Base-by-base conservation (phyloP, 2,329 filamentous ascomycete genomes). In the Colletotrichum sp. region DNA sequence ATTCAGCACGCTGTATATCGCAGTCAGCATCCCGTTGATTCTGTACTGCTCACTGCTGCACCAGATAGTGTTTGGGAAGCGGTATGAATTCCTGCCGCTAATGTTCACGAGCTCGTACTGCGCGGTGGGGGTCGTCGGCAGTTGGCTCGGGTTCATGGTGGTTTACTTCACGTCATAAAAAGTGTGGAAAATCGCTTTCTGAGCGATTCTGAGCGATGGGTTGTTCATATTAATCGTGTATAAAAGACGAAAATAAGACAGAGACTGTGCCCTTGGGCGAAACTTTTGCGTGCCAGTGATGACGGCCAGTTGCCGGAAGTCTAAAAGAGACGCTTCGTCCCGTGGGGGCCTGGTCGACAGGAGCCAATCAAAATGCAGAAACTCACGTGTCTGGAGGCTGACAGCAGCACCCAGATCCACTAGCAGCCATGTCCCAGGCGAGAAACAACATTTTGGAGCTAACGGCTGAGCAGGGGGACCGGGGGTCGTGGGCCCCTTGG, bases 61-160 rank as follows among this genome's bases (percentile, higher is more conserved):
- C 84, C 90, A 92, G 64, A 84, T 96, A n/a, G 86, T 98, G 6
- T 98, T 98, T 86, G 96, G 96, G 0, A 90, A 92, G 81, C 91
- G 88, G 78, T 95, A 95, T 80, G 95, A 98, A 85, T 99, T 99
- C 84, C 85, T 99, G 71, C 97, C 97, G 30, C 87, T 99, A 80
- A 99, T 99, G 96, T 97, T 99, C 83, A 98, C 93, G 79, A 99
- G 96, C 87, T 94, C 95, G 15, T 99, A 99, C 84, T 95, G 94
- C 39, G 97, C 97, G 6, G 88, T 99, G 74, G 97, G 97, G n/a
- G 96, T 99, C 1, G 92, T 98, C 22, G 96, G 95, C 5, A 99
- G 97, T 85, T 99, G 96, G 96, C 81, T 98, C 55, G 96, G 97
- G 12, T 98, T 98, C 83, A 92, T 96, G 87, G 95, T 98, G 36